Conservation (phyloP, 2,329 filamentous ascomycete species). For the Teratosphaeria epicoccoides region DNA sequence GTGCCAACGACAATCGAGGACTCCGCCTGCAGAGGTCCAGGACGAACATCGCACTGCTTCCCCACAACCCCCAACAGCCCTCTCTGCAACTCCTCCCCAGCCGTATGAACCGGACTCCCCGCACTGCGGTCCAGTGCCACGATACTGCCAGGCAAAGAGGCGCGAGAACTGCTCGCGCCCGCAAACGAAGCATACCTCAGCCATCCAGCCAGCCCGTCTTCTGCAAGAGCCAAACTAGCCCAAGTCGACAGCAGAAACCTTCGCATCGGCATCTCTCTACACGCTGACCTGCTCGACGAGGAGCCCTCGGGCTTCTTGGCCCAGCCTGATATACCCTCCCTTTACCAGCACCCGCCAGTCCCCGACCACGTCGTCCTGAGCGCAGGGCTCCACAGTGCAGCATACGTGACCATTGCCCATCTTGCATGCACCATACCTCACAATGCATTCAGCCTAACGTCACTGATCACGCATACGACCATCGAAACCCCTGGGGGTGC, state of each 20-base stretch:
- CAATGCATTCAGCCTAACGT: not conserved
- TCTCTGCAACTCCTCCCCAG: slow-evolving; percentile 42
- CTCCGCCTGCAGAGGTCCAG: not conserved
- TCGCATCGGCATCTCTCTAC: not conserved
- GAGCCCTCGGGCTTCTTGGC: too few relatives aligned
- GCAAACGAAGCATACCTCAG: slow-evolving; percentile 50
- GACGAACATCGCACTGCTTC: slow-evolving; percentile 21
- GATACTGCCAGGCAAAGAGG: slow-evolving; percentile 43
- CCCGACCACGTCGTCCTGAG: too few relatives aligned
- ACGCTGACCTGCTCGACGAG: not conserved
- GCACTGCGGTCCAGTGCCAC: slow-evolving; percentile 41
- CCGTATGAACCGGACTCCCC: slow-evolving; percentile 47
- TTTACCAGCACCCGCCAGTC: not conserved
- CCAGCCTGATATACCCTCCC: too few relatives aligned
- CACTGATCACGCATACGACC: too few relatives aligned
- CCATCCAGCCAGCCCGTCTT: slow-evolving; percentile 53
- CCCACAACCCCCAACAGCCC: slow-evolving; percentile 50
- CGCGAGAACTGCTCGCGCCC: slow-evolving; percentile 29
- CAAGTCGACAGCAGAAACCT: not conserved
- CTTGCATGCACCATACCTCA: too few relatives aligned
- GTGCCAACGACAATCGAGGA: slow-evolving; percentile 40
- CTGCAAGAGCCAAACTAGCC: slow-evolving; percentile 35
- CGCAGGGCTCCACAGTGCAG: not conserved
- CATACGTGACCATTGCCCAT: not conserved
- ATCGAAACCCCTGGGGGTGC: too few relatives aligned